Evolutionary conservation across 306 rosid genomes (phyloP).

Genomic region (Luffa aegyptiaca): DNA sequence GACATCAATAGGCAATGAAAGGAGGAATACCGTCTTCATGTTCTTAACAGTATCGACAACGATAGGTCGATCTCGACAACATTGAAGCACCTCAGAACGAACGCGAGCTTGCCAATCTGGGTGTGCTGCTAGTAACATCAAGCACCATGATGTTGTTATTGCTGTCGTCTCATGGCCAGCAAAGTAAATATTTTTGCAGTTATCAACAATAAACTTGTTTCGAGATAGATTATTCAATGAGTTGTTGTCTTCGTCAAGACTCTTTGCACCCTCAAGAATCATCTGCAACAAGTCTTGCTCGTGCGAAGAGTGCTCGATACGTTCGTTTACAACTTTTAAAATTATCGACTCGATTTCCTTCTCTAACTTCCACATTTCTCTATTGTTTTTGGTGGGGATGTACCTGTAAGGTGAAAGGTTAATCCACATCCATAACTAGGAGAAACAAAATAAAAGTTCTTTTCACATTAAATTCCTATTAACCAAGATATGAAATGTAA

Average conservation of each 20-base stretch:
- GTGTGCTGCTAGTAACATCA: slow-evolving; percentile 76
- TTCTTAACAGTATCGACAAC: slow-evolving; percentile 43
- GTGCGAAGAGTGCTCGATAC: slow-evolving; percentile 9
- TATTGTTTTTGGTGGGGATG: slow-evolving; percentile 46
- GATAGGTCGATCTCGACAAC: slow-evolving; percentile 40
- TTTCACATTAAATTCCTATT: background rate
- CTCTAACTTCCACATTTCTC: slow-evolving; percentile 47
- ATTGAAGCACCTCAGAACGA: slow-evolving; percentile 46
- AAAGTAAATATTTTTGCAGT: slow-evolving; percentile 87
- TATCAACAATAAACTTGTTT: slow-evolving; percentile 66
- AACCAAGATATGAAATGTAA: too few relatives aligned
- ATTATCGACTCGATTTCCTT: slow-evolving; percentile 43
- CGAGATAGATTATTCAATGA: background rate
- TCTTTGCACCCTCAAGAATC: slow-evolving; percentile 50
- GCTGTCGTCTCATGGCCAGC: slow-evolving; percentile 92
- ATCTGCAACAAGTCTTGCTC: slow-evolving; percentile 51
- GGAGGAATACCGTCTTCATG: slow-evolving; percentile 44
- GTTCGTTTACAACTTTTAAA: slow-evolving; percentile 29
- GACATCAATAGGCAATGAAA: background rate
- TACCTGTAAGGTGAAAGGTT: slow-evolving; percentile 20
- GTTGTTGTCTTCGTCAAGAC: slow-evolving; percentile 8
- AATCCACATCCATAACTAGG: background rate
- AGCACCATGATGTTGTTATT: slow-evolving; percentile 67
- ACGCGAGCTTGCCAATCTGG: slow-evolving; percentile 75
- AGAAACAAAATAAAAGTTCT: background rate